Evolutionary conservation across 805 yeast genomes (phyloP), one percentile per base, ranked within the genome.

Genomic region (Candida methanosorbosa): DNA sequence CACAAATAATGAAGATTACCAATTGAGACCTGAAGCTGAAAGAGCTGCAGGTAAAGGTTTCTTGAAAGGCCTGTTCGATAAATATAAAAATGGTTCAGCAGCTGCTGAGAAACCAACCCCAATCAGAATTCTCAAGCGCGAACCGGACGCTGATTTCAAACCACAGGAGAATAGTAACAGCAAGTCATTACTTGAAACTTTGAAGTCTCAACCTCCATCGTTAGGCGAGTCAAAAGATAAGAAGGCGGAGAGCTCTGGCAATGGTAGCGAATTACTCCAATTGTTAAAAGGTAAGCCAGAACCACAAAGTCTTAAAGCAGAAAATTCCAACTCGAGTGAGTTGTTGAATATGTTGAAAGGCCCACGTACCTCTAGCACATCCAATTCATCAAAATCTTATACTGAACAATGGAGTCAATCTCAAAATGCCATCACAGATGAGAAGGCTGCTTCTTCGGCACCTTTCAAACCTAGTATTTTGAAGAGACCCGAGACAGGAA

Each of bases 61-160:
- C 33, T 38, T 50, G 27, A 34, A 31, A 22, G 44, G 44, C 4
- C 32, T 48, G 9, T 48, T 50, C 29, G 43, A 40, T 24, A 38
- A 34, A 19, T 41, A 43, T 34, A 36, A 33, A 16, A 34, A 30
- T 12, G 36, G 29, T 26, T 20, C 29, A 7, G 31, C 35, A 5
- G 30, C 28, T 16, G 30, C 32, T 7, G 22, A 28, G 9, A 30
- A 19, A 15, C 18, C 21, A 30, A 27, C 9, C 16, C 37, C 22
- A 14, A 23, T 28, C 3, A 17, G 34, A 4, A 25, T 38, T 9
- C 27, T 37, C 31, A 33, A 29, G 17, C 11, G 38, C 5, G 22
- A 27, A 25, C 29, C 29, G 13, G 29, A 5, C 14, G 5, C 11
- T 4, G 17, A 26, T n/a, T 14, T 19, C 6, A n/a, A 19, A 11